Conservation (phyloP, 179 eudicot species). For the Nepenthes alata region DNA sequence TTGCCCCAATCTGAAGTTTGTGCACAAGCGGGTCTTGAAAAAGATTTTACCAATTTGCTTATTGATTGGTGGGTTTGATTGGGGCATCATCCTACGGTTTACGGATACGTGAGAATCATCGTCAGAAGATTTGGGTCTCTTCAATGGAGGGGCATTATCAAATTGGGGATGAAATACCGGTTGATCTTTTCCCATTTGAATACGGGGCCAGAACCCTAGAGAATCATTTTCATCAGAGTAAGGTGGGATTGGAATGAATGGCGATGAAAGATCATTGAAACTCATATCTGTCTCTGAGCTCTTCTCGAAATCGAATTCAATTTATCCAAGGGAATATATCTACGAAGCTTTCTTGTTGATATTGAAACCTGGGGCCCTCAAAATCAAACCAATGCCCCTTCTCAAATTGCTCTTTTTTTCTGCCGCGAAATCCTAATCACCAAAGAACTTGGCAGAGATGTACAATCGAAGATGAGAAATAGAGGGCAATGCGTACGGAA, state of each 20-base stretch:
- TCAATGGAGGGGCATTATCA: constrained; percentile 33
- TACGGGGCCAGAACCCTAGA: constrained; percentile 40
- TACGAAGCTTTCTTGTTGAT: no score
- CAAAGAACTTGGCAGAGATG: no score
- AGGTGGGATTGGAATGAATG: constrained; percentile 18
- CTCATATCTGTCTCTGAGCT: constrained; percentile 17
- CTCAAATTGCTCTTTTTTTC: no score
- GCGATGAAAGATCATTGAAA: constrained; percentile 27
- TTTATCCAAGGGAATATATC: no score
- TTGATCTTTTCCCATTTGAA: constrained; percentile 18
- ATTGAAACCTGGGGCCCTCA: no score
- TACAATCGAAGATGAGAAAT: no score
- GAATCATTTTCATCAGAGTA: constrained; percentile 22
- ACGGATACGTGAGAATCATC: constrained; percentile 17
- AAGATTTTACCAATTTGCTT: constrained; percentile 35
- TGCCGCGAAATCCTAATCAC: no score
- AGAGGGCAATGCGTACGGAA: no score
- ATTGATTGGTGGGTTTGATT: constrained; percentile 10
- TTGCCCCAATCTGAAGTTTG: constrained; percentile 54
- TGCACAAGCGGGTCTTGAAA: constrained; percentile 69
- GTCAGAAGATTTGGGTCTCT: constrained; percentile 31
- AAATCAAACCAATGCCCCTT: no score
- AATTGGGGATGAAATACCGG: constrained; percentile 19
- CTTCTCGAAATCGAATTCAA: no score
- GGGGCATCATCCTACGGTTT: constrained; percentile 22